Base-by-base conservation (phyloP, 257 asterid genomes). In the Apocynum venetum region DNA sequence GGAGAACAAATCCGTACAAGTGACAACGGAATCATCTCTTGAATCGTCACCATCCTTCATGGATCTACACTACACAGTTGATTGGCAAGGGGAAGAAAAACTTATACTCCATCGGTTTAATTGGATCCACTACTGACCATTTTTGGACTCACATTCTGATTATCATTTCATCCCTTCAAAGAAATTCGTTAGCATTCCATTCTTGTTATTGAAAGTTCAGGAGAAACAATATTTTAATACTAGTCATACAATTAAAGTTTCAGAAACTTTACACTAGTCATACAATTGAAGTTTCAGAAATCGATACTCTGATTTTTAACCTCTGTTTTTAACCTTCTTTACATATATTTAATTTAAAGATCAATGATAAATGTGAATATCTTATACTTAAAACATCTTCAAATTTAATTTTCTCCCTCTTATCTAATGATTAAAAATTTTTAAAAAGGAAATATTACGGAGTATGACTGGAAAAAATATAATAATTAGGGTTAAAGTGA, bases 1-100 rank as follows among this genome's bases (percentile, higher is more conserved):
- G 61, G 91, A 91, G 3, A 85, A 87, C 31, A 71, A 71, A 51
- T 78, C 89, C 17, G 64, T 87, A 13, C 78, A 35, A 56, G 76
- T 64, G 31, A 79, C 71, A 46, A 43, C 79, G 49, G 84, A 80
- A 76, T 53, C 76, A 40, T 80, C 82, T 73, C 63, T 44, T 76
- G 61, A 55, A 10, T 76, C 53, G 59, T 83, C 63, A 14, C 49
- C 31, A 63, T 71, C 81, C 40, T 59, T 56, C 20, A 19, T 65
- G 74, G 9, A 76, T 57, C 51, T 77, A 63, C 0, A 48, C 51
- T 51, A 72, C 31, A 12, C 25, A 48, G 35, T 25, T 49, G 61
- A 52, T 71, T 83, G 73, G 74, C 82, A 47, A 36, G 81, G 48
- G 20, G 77, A 75, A 35, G 77, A 83, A 80, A 66, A 72, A 6